A percentile compares a stretch with the other conserved stretches of the same genome.
phyloP scores from a whole-genome alignment of 2,329 filamentous ascomycete species.

The Didymella exigua region DNA sequence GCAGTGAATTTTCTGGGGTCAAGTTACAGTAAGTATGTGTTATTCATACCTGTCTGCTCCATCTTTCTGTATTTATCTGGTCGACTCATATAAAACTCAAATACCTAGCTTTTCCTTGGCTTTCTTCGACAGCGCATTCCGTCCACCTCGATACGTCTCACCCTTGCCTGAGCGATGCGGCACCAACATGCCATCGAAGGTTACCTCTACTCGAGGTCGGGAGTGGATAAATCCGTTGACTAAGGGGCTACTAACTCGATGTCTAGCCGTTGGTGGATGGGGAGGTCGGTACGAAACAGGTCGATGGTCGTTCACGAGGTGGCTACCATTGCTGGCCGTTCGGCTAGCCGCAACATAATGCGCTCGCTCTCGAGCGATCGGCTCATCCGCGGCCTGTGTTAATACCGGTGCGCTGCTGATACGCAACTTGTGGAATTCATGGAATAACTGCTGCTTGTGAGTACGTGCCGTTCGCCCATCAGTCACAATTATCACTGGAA shows the following conservation, averaged over 20 bases:
- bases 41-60: background rate
- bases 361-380: background rate
- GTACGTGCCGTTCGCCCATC: constrained; percentile 5
- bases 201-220: constrained; percentile 20
- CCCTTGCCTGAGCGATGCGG: constrained; percentile 35
- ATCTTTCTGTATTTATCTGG: background rate
- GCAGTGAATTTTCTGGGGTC: constrained; percentile 45
- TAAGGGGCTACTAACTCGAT: constrained; percentile 20
- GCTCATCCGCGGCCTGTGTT: background rate
- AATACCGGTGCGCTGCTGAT: background rate
- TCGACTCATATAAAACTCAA: background rate
- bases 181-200: constrained; percentile 37
- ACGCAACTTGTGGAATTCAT: background rate
- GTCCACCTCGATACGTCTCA: constrained; percentile 24
- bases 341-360: background rate
- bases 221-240: constrained; percentile 8
- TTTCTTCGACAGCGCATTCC: constrained; percentile 8
- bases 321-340: constrained; percentile 16
- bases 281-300: background rate
- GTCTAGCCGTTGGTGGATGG: background rate
- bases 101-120: background rate
- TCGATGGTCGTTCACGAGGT: constrained; percentile 6
- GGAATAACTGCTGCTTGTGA: constrained; percentile 7
- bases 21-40: constrained; percentile 26
- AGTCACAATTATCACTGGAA: constrained; percentile 14